Evolutionary conservation across 139 green algal genomes (phyloP).

Genomic region (Chlamydomonas sp.): DNA sequence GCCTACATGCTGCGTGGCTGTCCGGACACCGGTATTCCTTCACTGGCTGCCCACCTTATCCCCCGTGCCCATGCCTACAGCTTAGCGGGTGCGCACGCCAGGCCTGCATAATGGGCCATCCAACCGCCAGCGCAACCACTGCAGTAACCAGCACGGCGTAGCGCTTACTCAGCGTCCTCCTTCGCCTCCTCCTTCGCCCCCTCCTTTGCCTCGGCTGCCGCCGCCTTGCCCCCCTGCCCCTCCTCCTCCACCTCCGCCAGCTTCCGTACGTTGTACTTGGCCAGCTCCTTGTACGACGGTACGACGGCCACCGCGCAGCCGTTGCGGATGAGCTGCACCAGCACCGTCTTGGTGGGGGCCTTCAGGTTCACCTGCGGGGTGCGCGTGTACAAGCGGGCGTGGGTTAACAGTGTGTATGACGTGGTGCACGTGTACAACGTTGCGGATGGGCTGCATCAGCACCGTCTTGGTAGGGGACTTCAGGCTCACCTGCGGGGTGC

Average conservation of each 20-base stretch:
- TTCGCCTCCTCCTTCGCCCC: conserved; percentile 4
- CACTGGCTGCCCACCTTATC: too few relatives aligned
- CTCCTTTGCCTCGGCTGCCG: not conserved
- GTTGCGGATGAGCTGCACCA: conserved; percentile 66
- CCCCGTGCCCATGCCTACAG: too few relatives aligned
- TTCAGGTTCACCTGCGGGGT: conserved; percentile 60
- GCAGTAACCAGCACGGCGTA: too few relatives aligned
- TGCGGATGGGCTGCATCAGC: conserved; percentile 54
- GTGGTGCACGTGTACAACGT: not conserved
- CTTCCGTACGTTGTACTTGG: conserved; percentile 54
- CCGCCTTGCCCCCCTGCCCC: too few relatives aligned
- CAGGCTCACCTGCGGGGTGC: conserved; percentile 49
- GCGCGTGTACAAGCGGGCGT: not conserved
- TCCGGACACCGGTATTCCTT: too few relatives aligned
- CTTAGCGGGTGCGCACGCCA: too few relatives aligned
- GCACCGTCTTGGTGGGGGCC: conserved; percentile 41
- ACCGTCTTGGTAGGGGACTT: conserved; percentile 40
- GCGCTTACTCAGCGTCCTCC: not conserved
- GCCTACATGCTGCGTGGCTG: too few relatives aligned
- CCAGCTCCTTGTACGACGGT: conserved; percentile 51
- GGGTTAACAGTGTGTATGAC: too few relatives aligned
- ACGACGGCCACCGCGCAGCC: conserved; percentile 48
- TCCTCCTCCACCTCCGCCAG: conserved; percentile 46
- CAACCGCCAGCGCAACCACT: too few relatives aligned
- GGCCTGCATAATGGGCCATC: too few relatives aligned